Conservation (phyloP, 768 basidiomycete genomes). For the Auriscalpium vulgare region DNA sequence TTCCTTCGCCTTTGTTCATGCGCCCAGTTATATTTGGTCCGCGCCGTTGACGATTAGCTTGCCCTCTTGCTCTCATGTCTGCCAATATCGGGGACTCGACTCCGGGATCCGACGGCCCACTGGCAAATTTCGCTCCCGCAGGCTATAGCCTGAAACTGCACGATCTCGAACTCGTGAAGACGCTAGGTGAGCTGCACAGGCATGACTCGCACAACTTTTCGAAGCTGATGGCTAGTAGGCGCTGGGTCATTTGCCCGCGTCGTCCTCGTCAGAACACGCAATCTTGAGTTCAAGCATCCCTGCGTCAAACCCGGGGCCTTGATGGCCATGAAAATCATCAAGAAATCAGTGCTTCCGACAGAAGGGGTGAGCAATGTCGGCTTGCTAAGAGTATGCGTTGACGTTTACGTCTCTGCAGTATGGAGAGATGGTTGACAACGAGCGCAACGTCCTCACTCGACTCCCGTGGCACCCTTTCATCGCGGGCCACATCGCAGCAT, state of each 20-base stretch:
- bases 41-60: too few relatives aligned
- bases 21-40: too few relatives aligned
- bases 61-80: too few relatives aligned
- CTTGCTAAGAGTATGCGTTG: not conserved
- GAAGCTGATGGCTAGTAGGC: not conserved
- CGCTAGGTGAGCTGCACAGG: not conserved
- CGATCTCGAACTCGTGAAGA: slow-evolving; percentile 1
- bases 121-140: too few relatives aligned
- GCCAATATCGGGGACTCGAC: too few relatives aligned
- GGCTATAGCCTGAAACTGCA: too few relatives aligned
- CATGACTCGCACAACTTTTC: not conserved
- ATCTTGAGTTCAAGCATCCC: slow-evolving; percentile 15
- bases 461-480: slow-evolving; percentile 52
- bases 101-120: too few relatives aligned
- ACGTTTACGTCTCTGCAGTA: too few relatives aligned
- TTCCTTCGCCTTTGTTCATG: too few relatives aligned
- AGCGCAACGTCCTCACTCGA: slow-evolving; percentile 31
- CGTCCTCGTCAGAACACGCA: not conserved
- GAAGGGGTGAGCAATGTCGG: slow-evolving; percentile 5
- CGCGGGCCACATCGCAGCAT: slow-evolving; percentile 35
- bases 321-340: slow-evolving; percentile 40
- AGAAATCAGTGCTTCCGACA: slow-evolving; percentile 27
- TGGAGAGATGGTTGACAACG: slow-evolving; percentile 22
- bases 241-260: not conserved
- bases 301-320: slow-evolving; percentile 29